These are phyloP conservation scores for Symbiodinium natans DNA, from an alignment of 73 alveolate genomes.

Conservation along the genomic window DNA sequence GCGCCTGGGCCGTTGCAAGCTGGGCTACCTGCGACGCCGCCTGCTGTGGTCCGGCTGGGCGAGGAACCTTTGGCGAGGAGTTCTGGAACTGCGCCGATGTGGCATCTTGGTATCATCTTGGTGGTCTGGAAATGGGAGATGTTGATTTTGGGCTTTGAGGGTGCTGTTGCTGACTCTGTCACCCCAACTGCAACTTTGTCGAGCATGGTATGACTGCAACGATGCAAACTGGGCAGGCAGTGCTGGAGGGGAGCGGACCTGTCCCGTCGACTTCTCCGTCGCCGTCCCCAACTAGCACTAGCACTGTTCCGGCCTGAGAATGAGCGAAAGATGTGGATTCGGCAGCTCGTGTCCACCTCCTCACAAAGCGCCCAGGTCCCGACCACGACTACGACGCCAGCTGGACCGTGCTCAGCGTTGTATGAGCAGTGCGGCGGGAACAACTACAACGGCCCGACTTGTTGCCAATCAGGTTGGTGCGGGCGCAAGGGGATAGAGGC, in stretches of 20 bases:
- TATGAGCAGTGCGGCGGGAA: slow-evolving; percentile 17
- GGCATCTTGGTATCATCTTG: slow-evolving; percentile 1
- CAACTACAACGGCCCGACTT: slow-evolving; percentile 6
- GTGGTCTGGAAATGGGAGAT: background rate
- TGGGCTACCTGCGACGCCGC: slow-evolving; percentile 36
- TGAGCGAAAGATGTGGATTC: background rate
- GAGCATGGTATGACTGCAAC: background rate
- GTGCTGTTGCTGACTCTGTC: background rate
- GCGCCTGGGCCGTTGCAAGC: slow-evolving; percentile 21
- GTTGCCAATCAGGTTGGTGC: slow-evolving; percentile 12
- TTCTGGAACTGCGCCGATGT: slow-evolving; percentile 39
- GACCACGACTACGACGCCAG: background rate
- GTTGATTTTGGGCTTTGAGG: background rate
- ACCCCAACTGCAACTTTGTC: background rate
- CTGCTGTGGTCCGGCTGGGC: slow-evolving; percentile 18
- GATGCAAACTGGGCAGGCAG: background rate
- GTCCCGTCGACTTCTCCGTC: slow-evolving; percentile 2
- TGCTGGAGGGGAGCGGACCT: slow-evolving; percentile 1
- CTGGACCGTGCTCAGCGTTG: background rate
- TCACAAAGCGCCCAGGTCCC: no score
- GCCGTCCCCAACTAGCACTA: background rate
- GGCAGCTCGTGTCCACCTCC: background rate
- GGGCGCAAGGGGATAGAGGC: background rate
- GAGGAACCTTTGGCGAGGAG: slow-evolving; percentile 37
- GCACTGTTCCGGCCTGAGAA: background rate